Percentiles rank a stretch among this genome's conserved stretches.
Evolutionary conservation across 148 eudicot species (phyloP).

Genomic region (Rhododendron ovatum): DNA sequence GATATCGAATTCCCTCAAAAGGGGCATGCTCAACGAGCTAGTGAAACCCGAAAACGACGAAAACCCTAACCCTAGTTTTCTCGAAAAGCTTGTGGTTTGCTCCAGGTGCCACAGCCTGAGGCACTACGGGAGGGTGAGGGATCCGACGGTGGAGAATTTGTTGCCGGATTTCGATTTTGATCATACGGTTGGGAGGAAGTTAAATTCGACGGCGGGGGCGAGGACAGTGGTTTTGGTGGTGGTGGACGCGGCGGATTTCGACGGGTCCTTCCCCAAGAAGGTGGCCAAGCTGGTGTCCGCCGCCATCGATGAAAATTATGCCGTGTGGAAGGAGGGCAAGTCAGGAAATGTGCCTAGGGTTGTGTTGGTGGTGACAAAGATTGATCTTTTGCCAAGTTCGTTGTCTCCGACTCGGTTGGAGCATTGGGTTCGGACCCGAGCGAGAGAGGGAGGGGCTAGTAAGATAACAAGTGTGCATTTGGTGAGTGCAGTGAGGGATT

Average conservation of each 20-base stretch:
- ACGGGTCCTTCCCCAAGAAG: slow-evolving; percentile 81
- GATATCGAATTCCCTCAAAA: slow-evolving; percentile 51
- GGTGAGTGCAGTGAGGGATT: slow-evolving; percentile 78
- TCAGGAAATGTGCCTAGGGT: slow-evolving; percentile 89
- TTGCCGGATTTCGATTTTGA: slow-evolving; percentile 95
- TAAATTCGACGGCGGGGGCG: slow-evolving; percentile 52
- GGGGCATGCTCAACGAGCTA: slow-evolving; percentile 43
- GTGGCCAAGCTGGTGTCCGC: slow-evolving; percentile 66
- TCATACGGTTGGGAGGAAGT: slow-evolving; percentile 82
- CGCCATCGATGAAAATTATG: slow-evolving; percentile 59
- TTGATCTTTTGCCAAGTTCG: slow-evolving; percentile 70
- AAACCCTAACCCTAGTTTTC: slow-evolving; percentile 19
- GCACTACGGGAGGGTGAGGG: slow-evolving; percentile 69
- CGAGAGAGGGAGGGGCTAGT: slow-evolving; percentile 76
- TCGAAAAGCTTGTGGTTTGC: slow-evolving; percentile 59
- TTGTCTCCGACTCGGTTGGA: slow-evolving; percentile 73
- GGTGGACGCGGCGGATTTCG: slow-evolving; percentile 89
- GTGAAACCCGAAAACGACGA: slow-evolving; percentile 19
- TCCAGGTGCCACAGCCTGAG: slow-evolving; percentile 83
- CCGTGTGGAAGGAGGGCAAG: slow-evolving; percentile 85
- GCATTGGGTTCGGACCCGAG: slow-evolving; percentile 90
- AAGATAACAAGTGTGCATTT: slow-evolving; percentile 81
- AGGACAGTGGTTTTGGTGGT: slow-evolving; percentile 82
- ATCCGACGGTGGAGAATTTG: slow-evolving; percentile 63
- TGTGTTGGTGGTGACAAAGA: slow-evolving; percentile 77